These are phyloP conservation scores for Dryas alaskensis DNA, from an alignment of 306 rosid species.

Conservation along the genomic window DNA sequence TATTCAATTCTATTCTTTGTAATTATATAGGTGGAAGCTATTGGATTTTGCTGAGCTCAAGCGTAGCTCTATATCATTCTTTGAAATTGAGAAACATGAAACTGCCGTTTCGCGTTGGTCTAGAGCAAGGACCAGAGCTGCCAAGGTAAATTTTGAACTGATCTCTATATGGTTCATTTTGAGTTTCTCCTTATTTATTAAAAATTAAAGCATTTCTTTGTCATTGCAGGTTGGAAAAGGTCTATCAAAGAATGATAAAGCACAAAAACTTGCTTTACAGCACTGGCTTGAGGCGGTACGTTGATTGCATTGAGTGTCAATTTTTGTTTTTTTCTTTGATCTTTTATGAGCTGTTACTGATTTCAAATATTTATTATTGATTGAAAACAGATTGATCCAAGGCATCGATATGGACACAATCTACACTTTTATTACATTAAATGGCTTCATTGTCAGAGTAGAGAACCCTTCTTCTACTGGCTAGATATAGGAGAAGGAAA, in stretches of 20 bases:
- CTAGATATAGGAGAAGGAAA: slow-evolving; percentile 96
- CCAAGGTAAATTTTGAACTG: slow-evolving; percentile 57
- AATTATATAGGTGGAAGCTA: slow-evolving; percentile 84
- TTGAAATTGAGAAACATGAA: slow-evolving; percentile 92
- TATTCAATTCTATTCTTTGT: slow-evolving; percentile 22
- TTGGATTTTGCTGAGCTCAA: slow-evolving; percentile 94
- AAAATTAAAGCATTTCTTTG: slow-evolving; percentile 18
- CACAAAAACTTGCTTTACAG: slow-evolving; percentile 93
- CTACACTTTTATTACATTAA: slow-evolving; percentile 77
- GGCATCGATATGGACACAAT: slow-evolving; percentile 98
- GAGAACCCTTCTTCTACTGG: slow-evolving; percentile 99
- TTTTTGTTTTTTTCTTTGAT: slow-evolving; percentile 5
- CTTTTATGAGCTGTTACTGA: slow-evolving; percentile 28
- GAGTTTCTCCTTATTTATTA: slow-evolving; percentile 7
- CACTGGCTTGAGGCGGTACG: slow-evolving; percentile 99
- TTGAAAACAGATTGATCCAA: slow-evolving; percentile 79
- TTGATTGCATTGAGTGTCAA: slow-evolving; percentile 11
- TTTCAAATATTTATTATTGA: slow-evolving; percentile 18
- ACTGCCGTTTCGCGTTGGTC: slow-evolving; percentile 97
- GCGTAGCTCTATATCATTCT: slow-evolving; percentile 89
- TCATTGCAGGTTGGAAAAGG: slow-evolving; percentile 94
- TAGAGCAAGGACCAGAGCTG: slow-evolving; percentile 97
- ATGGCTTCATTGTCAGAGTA: slow-evolving; percentile 88
- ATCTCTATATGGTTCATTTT: neutral
- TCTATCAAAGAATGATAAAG: slow-evolving; percentile 79